These are phyloP conservation scores for Leccinum truebloodii DNA, from an alignment of 768 basidiomycete species.

Conservation along the genomic window DNA sequence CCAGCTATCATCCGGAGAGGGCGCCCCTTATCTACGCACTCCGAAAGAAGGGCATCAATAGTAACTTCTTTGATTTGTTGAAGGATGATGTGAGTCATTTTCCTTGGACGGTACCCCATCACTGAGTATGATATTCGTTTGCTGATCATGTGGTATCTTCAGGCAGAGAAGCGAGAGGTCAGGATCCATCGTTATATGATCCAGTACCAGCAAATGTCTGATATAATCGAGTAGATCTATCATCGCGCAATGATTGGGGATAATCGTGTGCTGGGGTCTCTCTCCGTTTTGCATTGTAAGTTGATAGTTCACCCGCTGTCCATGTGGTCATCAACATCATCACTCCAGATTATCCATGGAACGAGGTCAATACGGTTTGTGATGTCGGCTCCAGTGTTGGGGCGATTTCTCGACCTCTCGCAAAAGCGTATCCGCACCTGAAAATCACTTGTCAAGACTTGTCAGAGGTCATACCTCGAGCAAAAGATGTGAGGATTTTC, in stretches of 20 bases:
- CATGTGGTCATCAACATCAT: neutral
- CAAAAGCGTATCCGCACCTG: neutral
- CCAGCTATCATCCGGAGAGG: conserved; percentile 23
- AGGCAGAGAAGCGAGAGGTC: conserved; percentile 23
- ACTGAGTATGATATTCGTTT: neutral
- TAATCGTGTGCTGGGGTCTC: conserved; percentile 18
- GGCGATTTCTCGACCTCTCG: neutral
- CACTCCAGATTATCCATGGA: neutral
- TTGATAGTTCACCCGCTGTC: neutral
- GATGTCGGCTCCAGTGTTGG: neutral
- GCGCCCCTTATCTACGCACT: conserved; percentile 25
- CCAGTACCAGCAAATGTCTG: neutral
- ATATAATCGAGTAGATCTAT: conserved; percentile 16
- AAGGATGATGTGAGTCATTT: conserved; percentile 18
- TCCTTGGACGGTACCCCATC: neutral
- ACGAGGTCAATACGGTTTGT: neutral
- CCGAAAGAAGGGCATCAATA: conserved; percentile 13
- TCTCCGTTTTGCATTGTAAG: neutral
- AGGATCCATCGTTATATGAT: neutral
- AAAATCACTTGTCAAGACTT: neutral
- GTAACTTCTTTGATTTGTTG: conserved; percentile 25
- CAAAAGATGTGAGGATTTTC: neutral
- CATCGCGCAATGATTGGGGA: conserved; percentile 26
- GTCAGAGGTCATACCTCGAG: neutral
- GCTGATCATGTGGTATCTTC: neutral